Conservation (phyloP, 2,329 filamentous ascomycete genomes). For the Sporothrix humicola region DNA sequence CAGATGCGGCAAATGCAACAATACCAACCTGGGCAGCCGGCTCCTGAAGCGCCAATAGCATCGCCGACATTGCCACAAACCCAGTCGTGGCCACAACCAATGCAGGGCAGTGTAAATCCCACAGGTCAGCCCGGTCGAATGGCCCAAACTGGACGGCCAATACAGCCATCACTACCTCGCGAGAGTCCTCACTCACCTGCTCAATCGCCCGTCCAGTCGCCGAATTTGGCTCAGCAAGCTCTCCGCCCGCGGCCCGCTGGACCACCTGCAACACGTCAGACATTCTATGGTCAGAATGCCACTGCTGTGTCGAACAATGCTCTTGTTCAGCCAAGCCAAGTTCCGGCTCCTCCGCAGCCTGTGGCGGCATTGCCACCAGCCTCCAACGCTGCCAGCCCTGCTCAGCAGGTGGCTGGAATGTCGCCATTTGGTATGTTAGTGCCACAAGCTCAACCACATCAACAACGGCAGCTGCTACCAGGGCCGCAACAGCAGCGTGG, state of each 20-base stretch:
- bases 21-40: neutral
- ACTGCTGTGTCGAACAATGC: neutral
- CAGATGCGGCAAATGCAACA: slow-evolving; percentile 2
- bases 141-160: neutral
- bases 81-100: neutral
- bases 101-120: neutral
- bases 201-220: neutral
- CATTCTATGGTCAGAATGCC: neutral
- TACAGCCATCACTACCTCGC: neutral
- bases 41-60: too few species aligned
- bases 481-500: neutral
- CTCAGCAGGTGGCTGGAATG: neutral
- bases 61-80: neutral
- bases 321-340: neutral
- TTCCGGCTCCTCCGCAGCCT: neutral
- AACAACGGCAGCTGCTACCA: neutral
- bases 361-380: neutral
- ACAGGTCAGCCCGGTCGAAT: too few species aligned
- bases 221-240: neutral
- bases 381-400: neutral
- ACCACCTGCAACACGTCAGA: neutral
- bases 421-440: neutral
- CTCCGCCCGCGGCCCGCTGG: too few species aligned
- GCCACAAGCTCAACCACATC: neutral
- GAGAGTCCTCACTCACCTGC: neutral